Conservation (phyloP, 768 basidiomycete species). For the Epithele typhae region DNA sequence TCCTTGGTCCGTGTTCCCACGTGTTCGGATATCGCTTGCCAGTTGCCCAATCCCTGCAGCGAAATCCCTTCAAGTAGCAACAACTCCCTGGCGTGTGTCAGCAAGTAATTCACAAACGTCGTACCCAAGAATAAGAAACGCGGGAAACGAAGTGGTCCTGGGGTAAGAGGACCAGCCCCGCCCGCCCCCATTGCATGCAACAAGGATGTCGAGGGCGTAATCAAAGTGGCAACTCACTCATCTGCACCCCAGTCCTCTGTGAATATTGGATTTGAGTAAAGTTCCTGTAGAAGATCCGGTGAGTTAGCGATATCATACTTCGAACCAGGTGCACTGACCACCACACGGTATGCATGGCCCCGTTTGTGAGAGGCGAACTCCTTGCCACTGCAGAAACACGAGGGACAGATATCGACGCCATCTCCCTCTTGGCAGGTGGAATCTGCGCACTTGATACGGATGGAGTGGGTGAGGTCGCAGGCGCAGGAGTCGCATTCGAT, state of each 20-base stretch:
- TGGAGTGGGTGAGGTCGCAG: conserved; percentile 91
- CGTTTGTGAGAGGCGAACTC: conserved; percentile 84
- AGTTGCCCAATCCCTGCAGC: conserved; percentile 88
- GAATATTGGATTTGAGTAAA: conserved; percentile 96
- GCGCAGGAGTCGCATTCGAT: conserved; percentile 82
- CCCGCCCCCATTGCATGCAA: too few relatives aligned
- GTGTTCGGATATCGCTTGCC: conserved; percentile 94
- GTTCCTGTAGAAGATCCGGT: conserved; percentile 64
- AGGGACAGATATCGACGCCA: conserved; percentile 90
- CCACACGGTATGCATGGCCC: conserved; percentile 86
- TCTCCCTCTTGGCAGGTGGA: conserved; percentile 65
- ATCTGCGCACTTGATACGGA: conserved; percentile 95
- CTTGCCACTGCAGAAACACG: conserved; percentile 89
- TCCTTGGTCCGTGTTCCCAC: conserved; percentile 92
- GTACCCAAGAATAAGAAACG: too few relatives aligned
- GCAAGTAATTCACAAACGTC: too few relatives aligned
- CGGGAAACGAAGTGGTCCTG: too few relatives aligned
- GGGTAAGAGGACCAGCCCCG: too few relatives aligned
- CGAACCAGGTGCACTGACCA: conserved; percentile 46
- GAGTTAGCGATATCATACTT: conserved; percentile 3
- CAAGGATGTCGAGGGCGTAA: too few relatives aligned
- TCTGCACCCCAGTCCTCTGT: conserved; percentile 96
- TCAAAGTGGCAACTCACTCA: conserved; percentile 54
- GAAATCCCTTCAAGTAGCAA: conserved; percentile 85
- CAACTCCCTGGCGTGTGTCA: conserved; percentile 58